Percentiles rank a stretch among this genome's conserved stretches.
These are phyloP conservation scores for Luffa aegyptiaca DNA, from an alignment of 306 rosid species.

Conservation along the genomic window DNA sequence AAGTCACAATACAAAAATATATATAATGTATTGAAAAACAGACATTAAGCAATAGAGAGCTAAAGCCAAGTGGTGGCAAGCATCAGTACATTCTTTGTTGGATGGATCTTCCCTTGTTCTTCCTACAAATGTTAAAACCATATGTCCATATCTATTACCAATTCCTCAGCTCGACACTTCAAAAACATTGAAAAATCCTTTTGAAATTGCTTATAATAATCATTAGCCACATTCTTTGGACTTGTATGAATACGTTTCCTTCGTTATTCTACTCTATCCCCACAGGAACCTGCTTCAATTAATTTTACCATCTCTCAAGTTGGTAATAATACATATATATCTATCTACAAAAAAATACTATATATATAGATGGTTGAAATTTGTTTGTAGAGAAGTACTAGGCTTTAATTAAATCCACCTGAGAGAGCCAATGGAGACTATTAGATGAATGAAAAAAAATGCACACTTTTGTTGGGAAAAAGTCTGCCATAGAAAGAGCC, in stretches of 20 bases:
- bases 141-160: background rate
- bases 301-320: too few relatives aligned
- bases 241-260: constrained; percentile 16
- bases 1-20: too few relatives aligned
- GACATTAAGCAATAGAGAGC: too few relatives aligned
- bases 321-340: too few relatives aligned
- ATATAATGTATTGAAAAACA: too few relatives aligned
- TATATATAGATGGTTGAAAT: too few relatives aligned
- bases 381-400: too few relatives aligned
- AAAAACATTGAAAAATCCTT: constrained; percentile 27
- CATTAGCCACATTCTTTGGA: constrained; percentile 12
- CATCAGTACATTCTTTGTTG: too few relatives aligned
- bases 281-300: background rate
- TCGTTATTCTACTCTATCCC: constrained; percentile 15
- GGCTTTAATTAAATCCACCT: background rate
- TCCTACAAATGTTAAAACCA: background rate
- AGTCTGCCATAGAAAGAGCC: background rate
- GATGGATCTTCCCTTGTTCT: too few relatives aligned
- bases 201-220: constrained; percentile 21
- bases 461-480: background rate
- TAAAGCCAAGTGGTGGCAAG: too few relatives aligned
- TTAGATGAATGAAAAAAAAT: background rate
- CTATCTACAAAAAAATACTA: too few relatives aligned
- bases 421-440: background rate
- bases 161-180: constrained; percentile 22